Percentiles rank a stretch among this genome's conserved stretches.
Evolutionary conservation across 495 filamentous ascomycete species (phyloP).

Genomic region (Aspergillus ellipticus): DNA sequence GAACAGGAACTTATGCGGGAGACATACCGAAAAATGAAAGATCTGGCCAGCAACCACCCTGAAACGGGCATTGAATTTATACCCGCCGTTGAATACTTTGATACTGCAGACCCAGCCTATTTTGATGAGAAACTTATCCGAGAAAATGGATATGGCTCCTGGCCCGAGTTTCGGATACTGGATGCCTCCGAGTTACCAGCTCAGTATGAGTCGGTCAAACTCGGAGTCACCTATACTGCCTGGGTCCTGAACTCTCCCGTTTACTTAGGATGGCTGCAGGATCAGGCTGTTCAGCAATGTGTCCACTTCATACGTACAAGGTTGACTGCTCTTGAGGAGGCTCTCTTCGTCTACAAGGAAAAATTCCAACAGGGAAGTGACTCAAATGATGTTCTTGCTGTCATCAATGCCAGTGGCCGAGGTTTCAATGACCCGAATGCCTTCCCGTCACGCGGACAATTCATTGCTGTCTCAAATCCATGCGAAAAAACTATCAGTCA

Average conservation of each 20-base stretch:
- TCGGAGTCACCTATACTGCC: constrained; percentile 14
- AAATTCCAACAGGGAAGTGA: background rate
- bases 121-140: constrained; percentile 1
- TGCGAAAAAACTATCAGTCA: constrained; percentile 44
- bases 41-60: constrained; percentile 3
- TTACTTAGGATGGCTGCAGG: constrained; percentile 12
- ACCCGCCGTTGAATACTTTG: constrained; percentile 15
- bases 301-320: constrained; percentile 8
- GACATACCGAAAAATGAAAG: constrained; percentile 13
- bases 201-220: constrained; percentile 5
- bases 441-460: constrained; percentile 12
- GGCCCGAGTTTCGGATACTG: constrained; percentile 13
- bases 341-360: background rate
- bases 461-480: constrained; percentile 16
- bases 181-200: constrained; percentile 3
- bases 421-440: constrained; percentile 31
- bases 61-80: constrained; percentile 11
- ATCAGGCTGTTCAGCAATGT: constrained; percentile 3
- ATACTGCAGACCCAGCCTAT: constrained; percentile 8
- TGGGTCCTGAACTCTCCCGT: constrained; percentile 20
- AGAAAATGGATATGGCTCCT: constrained; percentile 14
- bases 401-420: constrained; percentile 47
- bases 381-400: constrained; percentile 17
- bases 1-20: constrained; percentile 6
- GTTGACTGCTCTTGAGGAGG: constrained; percentile 6